Percentiles rank a stretch among this genome's conserved stretches.
Conservation (phyloP, 805 yeast species). For the Yamadazyma tumulicola region DNA sequence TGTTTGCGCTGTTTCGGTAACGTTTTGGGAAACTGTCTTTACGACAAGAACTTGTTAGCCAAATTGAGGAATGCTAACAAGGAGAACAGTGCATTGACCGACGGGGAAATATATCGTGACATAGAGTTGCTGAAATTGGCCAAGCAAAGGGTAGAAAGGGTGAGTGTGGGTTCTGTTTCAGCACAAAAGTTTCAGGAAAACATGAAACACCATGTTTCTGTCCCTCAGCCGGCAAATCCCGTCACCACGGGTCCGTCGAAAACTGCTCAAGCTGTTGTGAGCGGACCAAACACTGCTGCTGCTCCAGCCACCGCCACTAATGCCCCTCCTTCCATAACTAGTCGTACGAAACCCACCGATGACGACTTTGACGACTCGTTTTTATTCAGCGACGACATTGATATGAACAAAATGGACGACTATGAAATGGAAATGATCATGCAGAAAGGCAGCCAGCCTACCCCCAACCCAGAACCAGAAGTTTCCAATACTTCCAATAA, state of each 20-base stretch:
- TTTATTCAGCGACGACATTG: constrained; percentile 37
- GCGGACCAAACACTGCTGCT: neutral
- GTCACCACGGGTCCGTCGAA: neutral
- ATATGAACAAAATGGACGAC: constrained; percentile 20
- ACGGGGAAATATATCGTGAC: constrained; percentile 34
- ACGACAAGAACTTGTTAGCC: constrained; percentile 64
- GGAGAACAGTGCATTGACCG: constrained; percentile 22
- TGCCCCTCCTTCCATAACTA: constrained; percentile 1
- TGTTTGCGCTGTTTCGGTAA: constrained; percentile 78
- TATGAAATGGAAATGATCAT: constrained; percentile 21
- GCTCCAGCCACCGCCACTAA: neutral
- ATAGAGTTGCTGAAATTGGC: constrained; percentile 8
- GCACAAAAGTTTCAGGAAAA: constrained; percentile 3
- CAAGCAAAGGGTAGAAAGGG: constrained; percentile 6
- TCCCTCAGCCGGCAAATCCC: neutral
- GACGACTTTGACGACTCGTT: constrained; percentile 41
- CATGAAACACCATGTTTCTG: constrained; percentile 9
- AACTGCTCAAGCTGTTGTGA: neutral
- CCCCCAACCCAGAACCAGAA: constrained; percentile 2
- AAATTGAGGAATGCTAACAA: constrained; percentile 36
- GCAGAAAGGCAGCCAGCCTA: constrained; percentile 12
- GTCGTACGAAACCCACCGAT: constrained; percentile 2
- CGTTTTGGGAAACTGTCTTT: constrained; percentile 78
- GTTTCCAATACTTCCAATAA: neutral
- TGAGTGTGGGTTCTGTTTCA: constrained; percentile 3